Evolutionary conservation across 108 stramenopile species (phyloP), one percentile per base, ranked within the genome.

Genomic region (Pseudonitzschia multiseries): DNA sequence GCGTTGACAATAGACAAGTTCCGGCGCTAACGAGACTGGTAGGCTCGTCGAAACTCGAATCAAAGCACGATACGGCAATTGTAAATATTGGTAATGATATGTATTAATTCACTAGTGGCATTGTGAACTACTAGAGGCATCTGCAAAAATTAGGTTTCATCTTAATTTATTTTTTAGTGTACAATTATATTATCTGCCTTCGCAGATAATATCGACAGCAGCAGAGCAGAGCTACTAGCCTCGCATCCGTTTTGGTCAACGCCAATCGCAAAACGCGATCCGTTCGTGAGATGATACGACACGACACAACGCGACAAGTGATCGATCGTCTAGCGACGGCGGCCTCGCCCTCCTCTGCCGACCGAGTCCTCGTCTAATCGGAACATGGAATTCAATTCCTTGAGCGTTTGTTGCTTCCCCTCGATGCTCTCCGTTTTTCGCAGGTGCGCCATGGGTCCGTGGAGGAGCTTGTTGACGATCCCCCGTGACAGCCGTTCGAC

Each of bases 381-480:
- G 85, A 97, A 98, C 96, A 98, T 97, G 63, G 87, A 89, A 80
- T 87, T 97, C 21, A 98, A 75, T 71, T 95, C 94, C 74, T 88
- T 87, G 63, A 98, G 70, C 13, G 95, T 86, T 48, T 79, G 76
- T 78, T 93, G 87, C 69, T 96, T 94, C 57, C 90, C 90, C 44
- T 96, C 93, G 10, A 93, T 83, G 65, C 86, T 90, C 62, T 94
- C 95, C 20, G 95, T 89, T 62, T 90, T 86, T 53, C 96, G 81
- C 77, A 99, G 82, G 57, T 95, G 95, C 41, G 92, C 81, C 97
- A 99, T 97, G 40, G 98, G 98, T 6, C 98, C 98, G 79, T 99
- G 97, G 29, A 99, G 80, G 61, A 99, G 86, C 85, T 99, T 99
- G 77, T 96, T 97, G 56, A 99, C 98, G 74, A 99, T 99, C 50